Conservation (phyloP, 2,329 filamentous ascomycete species). For the Fusarium sp. region DNA sequence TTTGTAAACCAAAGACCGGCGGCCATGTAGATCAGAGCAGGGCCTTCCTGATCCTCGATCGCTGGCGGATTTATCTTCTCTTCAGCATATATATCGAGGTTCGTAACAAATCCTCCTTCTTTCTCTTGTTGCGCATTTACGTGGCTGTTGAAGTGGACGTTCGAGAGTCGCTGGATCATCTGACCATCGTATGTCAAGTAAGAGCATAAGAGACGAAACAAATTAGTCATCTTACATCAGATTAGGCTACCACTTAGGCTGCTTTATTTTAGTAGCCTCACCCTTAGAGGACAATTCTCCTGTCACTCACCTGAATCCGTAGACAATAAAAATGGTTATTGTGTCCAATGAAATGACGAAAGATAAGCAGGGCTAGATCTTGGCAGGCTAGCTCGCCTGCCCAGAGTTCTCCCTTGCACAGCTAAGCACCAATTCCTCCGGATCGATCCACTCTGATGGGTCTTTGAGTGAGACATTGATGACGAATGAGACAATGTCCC, state of each 20-base stretch:
- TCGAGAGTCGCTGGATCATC: background rate
- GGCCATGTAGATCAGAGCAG: conserved; percentile 37
- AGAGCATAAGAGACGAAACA: too few species aligned
- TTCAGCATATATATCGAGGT: conserved; percentile 29
- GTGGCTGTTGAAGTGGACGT: background rate
- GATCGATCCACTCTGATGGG: background rate
- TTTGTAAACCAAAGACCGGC: conserved; percentile 42
- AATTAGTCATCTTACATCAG: too few species aligned
- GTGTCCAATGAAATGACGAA: background rate
- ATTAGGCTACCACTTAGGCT: too few species aligned
- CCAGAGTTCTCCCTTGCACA: background rate
- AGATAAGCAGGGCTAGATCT: background rate
- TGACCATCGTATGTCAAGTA: background rate
- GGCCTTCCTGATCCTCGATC: conserved; percentile 27
- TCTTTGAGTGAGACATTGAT: background rate
- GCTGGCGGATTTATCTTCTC: conserved; percentile 10
- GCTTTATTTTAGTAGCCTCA: too few species aligned
- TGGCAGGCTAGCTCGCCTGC: background rate
- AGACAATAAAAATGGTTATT: too few species aligned
- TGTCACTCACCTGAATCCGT: too few species aligned
- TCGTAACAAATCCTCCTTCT: background rate
- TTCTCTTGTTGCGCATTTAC: background rate
- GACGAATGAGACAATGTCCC: background rate
- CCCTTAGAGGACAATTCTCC: too few species aligned
- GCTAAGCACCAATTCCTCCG: too few species aligned